phyloP scores from a whole-genome alignment of 768 basidiomycete species.

The Serendipita vermifera region DNA sequence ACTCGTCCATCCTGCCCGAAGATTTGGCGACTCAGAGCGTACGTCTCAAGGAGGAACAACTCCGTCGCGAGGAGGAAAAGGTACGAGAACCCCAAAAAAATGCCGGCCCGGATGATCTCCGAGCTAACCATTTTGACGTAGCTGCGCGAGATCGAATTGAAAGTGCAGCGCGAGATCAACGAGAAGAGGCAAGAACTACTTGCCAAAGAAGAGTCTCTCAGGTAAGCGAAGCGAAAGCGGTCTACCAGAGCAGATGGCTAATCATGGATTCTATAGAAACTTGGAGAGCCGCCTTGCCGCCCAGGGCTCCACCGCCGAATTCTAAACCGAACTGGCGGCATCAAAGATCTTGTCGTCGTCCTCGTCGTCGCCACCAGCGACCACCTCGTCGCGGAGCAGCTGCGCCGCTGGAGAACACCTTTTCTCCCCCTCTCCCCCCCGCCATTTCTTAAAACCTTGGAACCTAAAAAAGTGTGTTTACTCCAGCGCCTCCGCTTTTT shows the following conservation, averaged over 20 bases:
- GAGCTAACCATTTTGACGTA: conserved; percentile 22
- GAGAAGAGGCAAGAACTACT: conserved; percentile 93
- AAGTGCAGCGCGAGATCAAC: conserved; percentile 94
- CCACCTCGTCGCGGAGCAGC: no score
- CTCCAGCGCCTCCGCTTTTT: no score
- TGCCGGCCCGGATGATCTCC: neutral
- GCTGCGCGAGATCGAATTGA: conserved; percentile 95
- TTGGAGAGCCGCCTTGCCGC: conserved; percentile 83
- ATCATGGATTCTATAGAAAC: conserved; percentile 37
- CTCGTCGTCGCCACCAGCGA: no score
- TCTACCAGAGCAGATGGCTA: neutral
- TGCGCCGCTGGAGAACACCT: no score
- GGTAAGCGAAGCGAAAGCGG: conserved; percentile 32
- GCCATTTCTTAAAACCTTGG: no score
- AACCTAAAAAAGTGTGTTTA: no score
- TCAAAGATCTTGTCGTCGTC: no score
- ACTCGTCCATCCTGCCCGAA: conserved; percentile 86
- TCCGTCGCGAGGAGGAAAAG: conserved; percentile 94
- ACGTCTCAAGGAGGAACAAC: conserved; percentile 96
- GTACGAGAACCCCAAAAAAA: conserved; percentile 26
- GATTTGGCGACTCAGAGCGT: conserved; percentile 95
- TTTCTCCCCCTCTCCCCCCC: no score
- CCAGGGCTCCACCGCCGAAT: conserved; percentile 71
- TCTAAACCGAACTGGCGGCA: no score
- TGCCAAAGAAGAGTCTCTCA: conserved; percentile 90